phyloP scores from a whole-genome alignment of 1,284 basidiomycete genomes.

The Coniferiporia weirii region DNA sequence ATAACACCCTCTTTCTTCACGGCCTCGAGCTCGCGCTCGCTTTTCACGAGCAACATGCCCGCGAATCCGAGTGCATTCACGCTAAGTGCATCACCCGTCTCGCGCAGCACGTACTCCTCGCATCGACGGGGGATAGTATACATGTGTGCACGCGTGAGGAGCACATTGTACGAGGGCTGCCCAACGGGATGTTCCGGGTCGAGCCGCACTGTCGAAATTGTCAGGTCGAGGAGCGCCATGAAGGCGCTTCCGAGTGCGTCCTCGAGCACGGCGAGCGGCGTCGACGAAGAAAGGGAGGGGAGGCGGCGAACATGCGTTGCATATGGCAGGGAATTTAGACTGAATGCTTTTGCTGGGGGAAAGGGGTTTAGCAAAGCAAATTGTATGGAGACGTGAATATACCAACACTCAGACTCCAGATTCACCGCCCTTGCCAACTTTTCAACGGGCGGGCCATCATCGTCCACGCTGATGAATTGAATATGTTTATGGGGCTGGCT shows the following conservation, averaged over 20 bases:
- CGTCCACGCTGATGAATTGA: constrained; percentile 69
- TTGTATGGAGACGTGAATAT: constrained; percentile 1
- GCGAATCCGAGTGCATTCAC: constrained; percentile 86
- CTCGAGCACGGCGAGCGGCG: constrained; percentile 46
- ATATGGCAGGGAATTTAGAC: constrained; percentile 64
- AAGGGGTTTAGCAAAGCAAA: constrained; percentile 15
- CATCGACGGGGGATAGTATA: constrained; percentile 72
- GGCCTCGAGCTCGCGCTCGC: constrained; percentile 62
- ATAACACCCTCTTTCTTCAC: constrained; percentile 57
- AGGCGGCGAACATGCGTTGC: constrained; percentile 75
- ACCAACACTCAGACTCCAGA: constrained; percentile 56
- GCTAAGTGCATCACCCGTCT: constrained; percentile 51
- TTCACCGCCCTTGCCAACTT: constrained; percentile 51
- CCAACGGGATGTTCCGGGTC: constrained; percentile 54
- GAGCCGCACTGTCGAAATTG: constrained; percentile 69
- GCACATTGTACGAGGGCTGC: constrained; percentile 74
- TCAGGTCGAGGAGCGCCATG: constrained; percentile 72
- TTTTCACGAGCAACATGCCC: constrained; percentile 81
- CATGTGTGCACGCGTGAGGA: constrained; percentile 79
- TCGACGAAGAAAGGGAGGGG: constrained; percentile 41
- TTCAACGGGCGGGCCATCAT: constrained; percentile 70
- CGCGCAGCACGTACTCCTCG: constrained; percentile 47
- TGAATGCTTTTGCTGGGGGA: constrained; percentile 65
- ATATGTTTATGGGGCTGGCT: constrained; percentile 86
- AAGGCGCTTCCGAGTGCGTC: constrained; percentile 58